These are phyloP conservation scores for Phytomonas serpens DNA, from an alignment of 208 protist species.

Conservation along the genomic window DNA sequence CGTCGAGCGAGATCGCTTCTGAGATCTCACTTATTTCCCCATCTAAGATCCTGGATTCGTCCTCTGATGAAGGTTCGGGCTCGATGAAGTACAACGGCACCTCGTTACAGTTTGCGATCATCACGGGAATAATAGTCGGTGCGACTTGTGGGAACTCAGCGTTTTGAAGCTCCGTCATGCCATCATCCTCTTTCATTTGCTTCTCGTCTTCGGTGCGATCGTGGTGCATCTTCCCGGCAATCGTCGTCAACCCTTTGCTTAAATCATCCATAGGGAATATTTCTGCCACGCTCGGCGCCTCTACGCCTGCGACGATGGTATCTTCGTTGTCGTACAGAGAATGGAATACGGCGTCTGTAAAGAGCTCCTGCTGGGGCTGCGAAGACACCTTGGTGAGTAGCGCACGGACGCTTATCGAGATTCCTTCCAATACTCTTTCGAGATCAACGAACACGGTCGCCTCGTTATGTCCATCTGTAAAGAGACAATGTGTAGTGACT, in stretches of 20 bases:
- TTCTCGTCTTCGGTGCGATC: neutral
- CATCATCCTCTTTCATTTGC: neutral
- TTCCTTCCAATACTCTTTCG: constrained; percentile 20
- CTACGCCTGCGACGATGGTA: neutral
- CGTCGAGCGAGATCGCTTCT: neutral
- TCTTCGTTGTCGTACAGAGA: neutral
- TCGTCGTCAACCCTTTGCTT: constrained; percentile 14
- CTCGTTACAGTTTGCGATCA: constrained; percentile 35
- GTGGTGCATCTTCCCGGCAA: constrained; percentile 16
- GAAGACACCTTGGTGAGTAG: constrained; percentile 28
- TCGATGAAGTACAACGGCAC: constrained; percentile 32
- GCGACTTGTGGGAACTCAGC: neutral
- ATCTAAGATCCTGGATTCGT: neutral
- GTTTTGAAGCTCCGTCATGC: neutral
- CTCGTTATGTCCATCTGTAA: constrained; percentile 29
- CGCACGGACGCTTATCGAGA: constrained; percentile 22
- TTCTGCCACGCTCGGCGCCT: constrained; percentile 17
- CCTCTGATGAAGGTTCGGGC: constrained; percentile 7
- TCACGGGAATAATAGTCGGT: constrained; percentile 15
- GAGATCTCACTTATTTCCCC: neutral
- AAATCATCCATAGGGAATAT: constrained; percentile 22
- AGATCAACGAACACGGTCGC: constrained; percentile 23
- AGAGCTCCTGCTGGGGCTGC: constrained; percentile 31
- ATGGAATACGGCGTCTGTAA: constrained; percentile 34
- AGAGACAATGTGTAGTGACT: constrained; percentile 18